Evolutionary conservation across 2,329 filamentous ascomycete genomes (phyloP).

Genomic region (Fusarium haematococcum): DNA sequence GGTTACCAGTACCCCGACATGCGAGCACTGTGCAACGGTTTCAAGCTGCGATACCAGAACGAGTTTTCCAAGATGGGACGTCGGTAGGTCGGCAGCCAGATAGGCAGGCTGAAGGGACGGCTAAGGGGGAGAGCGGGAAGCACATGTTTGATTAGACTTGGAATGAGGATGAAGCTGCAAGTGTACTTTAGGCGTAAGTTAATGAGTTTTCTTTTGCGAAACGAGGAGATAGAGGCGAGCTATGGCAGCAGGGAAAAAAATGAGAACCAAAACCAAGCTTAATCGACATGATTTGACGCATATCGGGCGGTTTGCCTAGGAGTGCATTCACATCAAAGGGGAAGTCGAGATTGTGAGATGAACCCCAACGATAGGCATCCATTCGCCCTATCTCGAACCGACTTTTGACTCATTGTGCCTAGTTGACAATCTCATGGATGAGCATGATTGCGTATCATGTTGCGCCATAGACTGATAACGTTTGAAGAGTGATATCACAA

Average conservation of each 20-base stretch:
- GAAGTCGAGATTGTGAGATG: neutral
- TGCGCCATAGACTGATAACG: slow-evolving; percentile 2
- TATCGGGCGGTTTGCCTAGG: neutral
- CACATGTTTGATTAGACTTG: slow-evolving; percentile 28
- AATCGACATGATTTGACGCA: slow-evolving; percentile 30
- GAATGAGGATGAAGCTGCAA: slow-evolving; percentile 25
- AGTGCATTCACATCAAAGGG: too few relatives aligned
- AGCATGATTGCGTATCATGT: neutral
- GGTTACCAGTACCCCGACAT: slow-evolving; percentile 94
- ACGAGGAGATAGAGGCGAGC: slow-evolving; percentile 24
- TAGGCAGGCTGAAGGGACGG: neutral
- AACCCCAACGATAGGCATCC: neutral
- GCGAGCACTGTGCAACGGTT: slow-evolving; percentile 94
- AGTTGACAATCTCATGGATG: neutral
- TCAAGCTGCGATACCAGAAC: slow-evolving; percentile 83
- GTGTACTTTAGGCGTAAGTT: slow-evolving; percentile 34
- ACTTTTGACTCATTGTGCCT: neutral
- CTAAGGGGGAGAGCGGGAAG: neutral
- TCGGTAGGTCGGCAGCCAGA: slow-evolving; percentile 36
- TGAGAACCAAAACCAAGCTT: slow-evolving; percentile 21
- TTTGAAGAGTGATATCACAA: neutral
- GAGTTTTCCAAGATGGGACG: slow-evolving; percentile 72
- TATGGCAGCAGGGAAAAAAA: slow-evolving; percentile 10
- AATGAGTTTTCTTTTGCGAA: slow-evolving; percentile 19
- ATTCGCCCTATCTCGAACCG: neutral